Evolutionary conservation across 2,329 filamentous ascomycete genomes (phyloP), one percentile per base, ranked within the genome.

Genomic region (Neocatenulostroma microsporum): DNA sequence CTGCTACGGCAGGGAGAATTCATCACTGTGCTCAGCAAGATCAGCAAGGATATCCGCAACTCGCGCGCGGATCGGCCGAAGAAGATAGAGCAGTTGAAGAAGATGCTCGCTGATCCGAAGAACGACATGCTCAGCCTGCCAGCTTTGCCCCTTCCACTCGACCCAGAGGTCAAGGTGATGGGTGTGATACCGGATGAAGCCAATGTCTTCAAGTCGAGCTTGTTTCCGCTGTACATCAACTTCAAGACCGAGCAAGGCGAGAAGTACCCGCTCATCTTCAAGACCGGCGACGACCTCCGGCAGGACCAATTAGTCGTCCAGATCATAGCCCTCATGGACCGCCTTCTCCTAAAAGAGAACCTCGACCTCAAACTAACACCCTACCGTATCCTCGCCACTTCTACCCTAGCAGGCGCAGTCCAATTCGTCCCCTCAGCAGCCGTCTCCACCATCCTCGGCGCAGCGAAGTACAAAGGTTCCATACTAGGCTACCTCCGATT

Each of bases 321-420:
- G 55, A 96, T 96, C 55, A 95, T 98, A 58, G 94, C 86, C 0
- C 73, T 98, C 12, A 98, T 98, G 91, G 91, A 98, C 54, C 84
- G 89, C 40, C 76, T 98, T 1, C 73, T 98, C 4, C 84, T 85
- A 41, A 95, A 96, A 56, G 91, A 98, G 57, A 96, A 98, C 44
- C 70, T 98, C 8, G 91, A 98, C 56, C 73, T 98, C 29, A 95
- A 93, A 56, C 72, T 98, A 1, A 89, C 89, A 0, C 91, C 91
- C 0, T 98, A 98, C 67, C 89, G 89, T 51, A 95, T 96, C 46
- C 75, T 98, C 7, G 91, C 91, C 1, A 98, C 91, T 3, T 88
- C 85, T 44, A 84, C 86, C 8, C 82, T 77, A 1, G 88, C 88
- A 2, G 91, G 91, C 6, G 85, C 89, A 4, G 87, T 91, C 13